Evolutionary conservation across 371 early-diverging fungal genomes (phyloP).

Genomic region (Nematocida sp.): DNA sequence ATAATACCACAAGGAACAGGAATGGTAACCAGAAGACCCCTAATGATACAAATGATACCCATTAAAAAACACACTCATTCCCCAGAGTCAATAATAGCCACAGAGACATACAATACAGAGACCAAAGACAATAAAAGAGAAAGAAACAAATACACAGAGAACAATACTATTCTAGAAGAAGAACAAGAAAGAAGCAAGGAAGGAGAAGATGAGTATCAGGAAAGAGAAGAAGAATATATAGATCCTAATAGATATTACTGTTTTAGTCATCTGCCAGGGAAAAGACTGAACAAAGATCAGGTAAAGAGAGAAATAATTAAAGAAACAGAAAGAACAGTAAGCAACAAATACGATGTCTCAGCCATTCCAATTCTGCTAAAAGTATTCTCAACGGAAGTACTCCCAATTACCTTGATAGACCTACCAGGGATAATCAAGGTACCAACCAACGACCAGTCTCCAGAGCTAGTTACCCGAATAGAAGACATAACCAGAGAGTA

Average conservation of each 20-base stretch:
- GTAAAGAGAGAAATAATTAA: constrained; percentile 78
- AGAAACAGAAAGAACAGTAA: constrained; percentile 76
- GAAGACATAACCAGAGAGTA: constrained; percentile 82
- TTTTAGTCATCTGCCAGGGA: constrained; percentile 28
- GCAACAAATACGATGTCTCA: constrained; percentile 73
- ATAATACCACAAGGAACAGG: constrained; percentile 90
- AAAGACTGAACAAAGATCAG: constrained; percentile 67
- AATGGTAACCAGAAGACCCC: constrained; percentile 94
- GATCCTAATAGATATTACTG: too few relatives aligned
- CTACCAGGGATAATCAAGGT: constrained; percentile 82
- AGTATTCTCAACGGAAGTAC: constrained; percentile 81
- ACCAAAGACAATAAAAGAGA: too few relatives aligned
- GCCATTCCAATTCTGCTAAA: constrained; percentile 80
- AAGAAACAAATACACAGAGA: too few relatives aligned
- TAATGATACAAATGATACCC: constrained; percentile 76
- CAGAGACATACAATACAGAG: neutral
- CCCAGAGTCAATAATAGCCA: neutral
- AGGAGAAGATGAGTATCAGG: too few relatives aligned
- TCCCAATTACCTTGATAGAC: constrained; percentile 89
- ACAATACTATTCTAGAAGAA: too few relatives aligned
- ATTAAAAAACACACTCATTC: too few relatives aligned
- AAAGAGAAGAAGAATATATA: too few relatives aligned
- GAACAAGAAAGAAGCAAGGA: too few relatives aligned
- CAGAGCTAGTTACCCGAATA: constrained; percentile 78
- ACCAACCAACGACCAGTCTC: constrained; percentile 87